These are phyloP conservation scores for Saturnispora halmiae DNA, from an alignment of 805 yeast genomes.

Conservation along the genomic window DNA sequence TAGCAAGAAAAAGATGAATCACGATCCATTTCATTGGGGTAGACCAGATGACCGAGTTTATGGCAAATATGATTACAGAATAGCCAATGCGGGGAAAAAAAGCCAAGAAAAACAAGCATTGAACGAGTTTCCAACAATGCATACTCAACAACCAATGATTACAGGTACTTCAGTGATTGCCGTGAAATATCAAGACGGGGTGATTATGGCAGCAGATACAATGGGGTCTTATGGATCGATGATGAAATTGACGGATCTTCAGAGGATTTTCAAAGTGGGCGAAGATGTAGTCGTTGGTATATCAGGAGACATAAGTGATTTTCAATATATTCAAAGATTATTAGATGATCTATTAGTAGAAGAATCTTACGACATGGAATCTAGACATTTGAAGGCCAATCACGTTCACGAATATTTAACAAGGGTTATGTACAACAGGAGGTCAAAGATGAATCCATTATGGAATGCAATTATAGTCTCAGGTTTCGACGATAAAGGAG, in stretches of 20 bases:
- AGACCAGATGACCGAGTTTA: slow-evolving; percentile 79
- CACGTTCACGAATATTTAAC: slow-evolving; percentile 83
- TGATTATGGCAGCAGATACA: slow-evolving; percentile 91
- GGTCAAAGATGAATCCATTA: slow-evolving; percentile 89
- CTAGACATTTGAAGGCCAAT: slow-evolving; percentile 60
- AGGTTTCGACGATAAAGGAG: slow-evolving; percentile 64
- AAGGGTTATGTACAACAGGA: slow-evolving; percentile 73
- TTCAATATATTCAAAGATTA: slow-evolving; percentile 70
- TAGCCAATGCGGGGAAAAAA: slow-evolving; percentile 47
- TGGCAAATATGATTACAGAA: slow-evolving; percentile 68
- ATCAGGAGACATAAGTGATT: slow-evolving; percentile 90
- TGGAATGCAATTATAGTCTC: slow-evolving; percentile 94
- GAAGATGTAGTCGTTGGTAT: slow-evolving; percentile 81
- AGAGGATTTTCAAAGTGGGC: slow-evolving; percentile 81
- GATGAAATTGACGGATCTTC: slow-evolving; percentile 75
- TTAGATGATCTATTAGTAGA: slow-evolving; percentile 74
- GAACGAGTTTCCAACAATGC: slow-evolving; percentile 57
- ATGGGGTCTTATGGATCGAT: slow-evolving; percentile 90
- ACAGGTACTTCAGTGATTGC: slow-evolving; percentile 96
- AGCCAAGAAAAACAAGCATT: slow-evolving; percentile 2
- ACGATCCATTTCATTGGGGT: slow-evolving; percentile 94
- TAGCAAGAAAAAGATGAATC: slow-evolving; percentile 73
- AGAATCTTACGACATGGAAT: slow-evolving; percentile 70
- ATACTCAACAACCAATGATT: slow-evolving; percentile 89
- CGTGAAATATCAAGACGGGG: slow-evolving; percentile 82